phyloP scores from a whole-genome alignment of 257 asterid species.

The Solanum pinnatisectum region DNA sequence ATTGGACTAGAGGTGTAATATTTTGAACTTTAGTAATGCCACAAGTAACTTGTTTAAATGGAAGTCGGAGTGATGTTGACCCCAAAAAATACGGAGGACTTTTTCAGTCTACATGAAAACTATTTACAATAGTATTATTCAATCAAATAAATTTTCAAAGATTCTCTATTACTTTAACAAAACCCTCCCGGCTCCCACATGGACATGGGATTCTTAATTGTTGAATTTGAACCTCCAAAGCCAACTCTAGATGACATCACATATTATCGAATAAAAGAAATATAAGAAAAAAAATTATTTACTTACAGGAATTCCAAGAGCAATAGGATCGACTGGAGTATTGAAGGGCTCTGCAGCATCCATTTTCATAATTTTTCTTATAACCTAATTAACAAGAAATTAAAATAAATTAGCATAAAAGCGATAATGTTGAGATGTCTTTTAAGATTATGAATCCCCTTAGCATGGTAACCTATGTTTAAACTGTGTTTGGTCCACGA shows the following conservation, averaged over 20 bases:
- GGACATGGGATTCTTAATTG: not conserved
- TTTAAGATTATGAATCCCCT: not conserved
- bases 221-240: not conserved
- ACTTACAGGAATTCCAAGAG: constrained; percentile 78
- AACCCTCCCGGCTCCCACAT: no score
- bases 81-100: not conserved
- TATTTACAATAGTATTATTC: not conserved
- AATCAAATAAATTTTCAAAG: not conserved
- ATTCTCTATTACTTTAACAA: not conserved
- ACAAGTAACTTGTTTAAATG: not conserved
- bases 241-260: not conserved
- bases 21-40: not conserved
- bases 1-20: not conserved
- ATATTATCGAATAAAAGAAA: not conserved
- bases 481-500: not conserved
- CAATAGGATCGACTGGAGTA: constrained; percentile 78
- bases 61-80: not conserved
- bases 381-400: constrained; percentile 41
- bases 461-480: not conserved
- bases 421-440: not conserved
- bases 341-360: constrained; percentile 95
- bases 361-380: constrained; percentile 85
- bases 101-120: not conserved
- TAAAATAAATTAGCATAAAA: not conserved
- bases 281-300: not conserved